These are phyloP conservation scores for Trichocladium antarcticum DNA, from an alignment of 495 filamentous ascomycete genomes.

Conservation along the genomic window DNA sequence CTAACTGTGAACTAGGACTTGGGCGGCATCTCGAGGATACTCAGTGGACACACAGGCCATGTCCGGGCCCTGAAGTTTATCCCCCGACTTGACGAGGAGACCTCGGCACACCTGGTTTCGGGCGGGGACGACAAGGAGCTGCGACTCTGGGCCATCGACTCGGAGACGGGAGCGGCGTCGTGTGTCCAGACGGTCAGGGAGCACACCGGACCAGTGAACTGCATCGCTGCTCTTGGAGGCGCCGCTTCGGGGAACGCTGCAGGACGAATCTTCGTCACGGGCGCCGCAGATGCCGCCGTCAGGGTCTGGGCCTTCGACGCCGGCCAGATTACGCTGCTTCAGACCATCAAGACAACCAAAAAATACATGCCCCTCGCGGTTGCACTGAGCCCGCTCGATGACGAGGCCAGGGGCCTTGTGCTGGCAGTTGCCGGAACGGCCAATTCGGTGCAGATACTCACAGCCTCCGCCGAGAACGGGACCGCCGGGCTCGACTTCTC, in stretches of 20 bases:
- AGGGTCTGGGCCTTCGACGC: slow-evolving; percentile 58
- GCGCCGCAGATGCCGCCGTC: slow-evolving; percentile 72
- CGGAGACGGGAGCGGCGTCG: slow-evolving; percentile 17
- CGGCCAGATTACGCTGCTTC: slow-evolving; percentile 42
- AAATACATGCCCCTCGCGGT: slow-evolving; percentile 71
- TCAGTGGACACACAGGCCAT: slow-evolving; percentile 70
- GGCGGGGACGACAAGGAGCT: slow-evolving; percentile 75
- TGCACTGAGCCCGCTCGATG: slow-evolving; percentile 49
- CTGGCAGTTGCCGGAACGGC: slow-evolving; percentile 79
- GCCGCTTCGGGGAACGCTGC: slow-evolving; percentile 15
- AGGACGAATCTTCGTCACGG: slow-evolving; percentile 48
- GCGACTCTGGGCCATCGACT: slow-evolving; percentile 53
- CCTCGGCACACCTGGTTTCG: slow-evolving; percentile 51
- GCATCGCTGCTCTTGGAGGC: slow-evolving; percentile 49
- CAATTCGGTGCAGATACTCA: slow-evolving; percentile 64
- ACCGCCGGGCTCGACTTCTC: slow-evolving; percentile 42
- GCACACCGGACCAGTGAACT: slow-evolving; percentile 69
- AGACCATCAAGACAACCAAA: slow-evolving; percentile 62
- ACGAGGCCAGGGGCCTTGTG: slow-evolving; percentile 39
- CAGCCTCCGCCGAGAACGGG: slow-evolving; percentile 32
- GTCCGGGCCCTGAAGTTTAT: slow-evolving; percentile 82
- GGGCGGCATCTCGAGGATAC: slow-evolving; percentile 52
- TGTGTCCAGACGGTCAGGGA: slow-evolving; percentile 43
- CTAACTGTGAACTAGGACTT: slow-evolving; percentile 32
- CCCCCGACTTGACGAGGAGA: slow-evolving; percentile 37